Conservation (phyloP, 2,329 filamentous ascomycete genomes). For the Claviceps monticola region DNA sequence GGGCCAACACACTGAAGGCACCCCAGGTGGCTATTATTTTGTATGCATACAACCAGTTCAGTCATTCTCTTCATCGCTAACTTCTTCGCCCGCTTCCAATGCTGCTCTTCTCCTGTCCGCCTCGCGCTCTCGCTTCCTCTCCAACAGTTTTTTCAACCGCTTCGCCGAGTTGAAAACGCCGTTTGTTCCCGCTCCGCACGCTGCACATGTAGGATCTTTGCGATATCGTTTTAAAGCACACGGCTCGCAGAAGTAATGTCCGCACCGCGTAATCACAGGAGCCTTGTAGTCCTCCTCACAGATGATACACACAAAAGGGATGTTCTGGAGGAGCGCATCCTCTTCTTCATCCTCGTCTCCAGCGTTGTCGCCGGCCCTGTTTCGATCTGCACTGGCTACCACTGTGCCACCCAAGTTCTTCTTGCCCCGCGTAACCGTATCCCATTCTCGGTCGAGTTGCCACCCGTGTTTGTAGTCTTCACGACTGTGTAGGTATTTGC, state of each 20-base stretch:
- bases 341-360: slow-evolving; percentile 42
- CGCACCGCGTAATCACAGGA: slow-evolving; percentile 78
- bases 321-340: slow-evolving; percentile 61
- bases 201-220: slow-evolving; percentile 75
- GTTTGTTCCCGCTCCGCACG: slow-evolving; percentile 70
- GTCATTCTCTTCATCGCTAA: slow-evolving; percentile 28
- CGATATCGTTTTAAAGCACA: slow-evolving; percentile 80
- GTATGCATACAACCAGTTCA: neutral
- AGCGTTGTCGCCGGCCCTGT: slow-evolving; percentile 22
- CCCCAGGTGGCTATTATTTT: too few species aligned
- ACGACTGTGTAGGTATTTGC: slow-evolving; percentile 62
- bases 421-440: slow-evolving; percentile 62
- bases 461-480: slow-evolving; percentile 82
- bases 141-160: slow-evolving; percentile 65
- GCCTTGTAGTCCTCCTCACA: slow-evolving; percentile 66
- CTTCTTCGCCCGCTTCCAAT: slow-evolving; percentile 35
- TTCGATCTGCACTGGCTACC: slow-evolving; percentile 44
- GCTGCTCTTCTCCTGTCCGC: slow-evolving; percentile 42
- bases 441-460: slow-evolving; percentile 93
- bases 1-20: too few species aligned
- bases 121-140: slow-evolving; percentile 52
- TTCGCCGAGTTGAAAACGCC: slow-evolving; percentile 86
- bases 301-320: slow-evolving; percentile 81
- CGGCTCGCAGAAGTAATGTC: slow-evolving; percentile 88
- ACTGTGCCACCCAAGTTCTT: slow-evolving; percentile 47